Percentiles rank a stretch among this genome's conserved stretches.
Evolutionary conservation across 345 rosid genomes (phyloP).

Genomic region (Arabis hirsuta): DNA sequence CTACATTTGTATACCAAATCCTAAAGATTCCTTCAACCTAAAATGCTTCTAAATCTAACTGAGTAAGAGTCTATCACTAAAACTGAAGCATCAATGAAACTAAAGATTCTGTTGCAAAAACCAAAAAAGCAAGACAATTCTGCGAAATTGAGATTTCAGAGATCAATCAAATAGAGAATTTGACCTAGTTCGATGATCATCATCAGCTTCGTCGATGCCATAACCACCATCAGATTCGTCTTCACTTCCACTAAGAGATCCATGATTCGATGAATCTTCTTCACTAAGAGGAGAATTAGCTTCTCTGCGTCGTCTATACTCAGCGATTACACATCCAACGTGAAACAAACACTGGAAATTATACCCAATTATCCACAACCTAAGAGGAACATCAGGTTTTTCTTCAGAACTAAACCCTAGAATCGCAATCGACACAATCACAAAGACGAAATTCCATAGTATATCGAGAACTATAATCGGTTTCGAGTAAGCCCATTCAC

Average conservation of each 20-base stretch:
- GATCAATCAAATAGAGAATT: background rate
- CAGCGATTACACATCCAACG: slow-evolving; percentile 59
- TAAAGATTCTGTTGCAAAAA: too few relatives aligned
- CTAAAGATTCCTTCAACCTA: slow-evolving; percentile 15
- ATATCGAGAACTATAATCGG: slow-evolving; percentile 71
- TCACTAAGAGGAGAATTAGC: slow-evolving; percentile 38
- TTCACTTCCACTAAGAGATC: slow-evolving; percentile 42
- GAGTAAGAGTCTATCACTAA: background rate
- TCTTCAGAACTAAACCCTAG: slow-evolving; percentile 59
- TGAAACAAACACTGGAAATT: slow-evolving; percentile 70
- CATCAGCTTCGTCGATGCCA: slow-evolving; percentile 41
- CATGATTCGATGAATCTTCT: slow-evolving; percentile 30
- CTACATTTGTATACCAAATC: slow-evolving; percentile 5
- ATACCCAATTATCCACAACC: slow-evolving; percentile 78
- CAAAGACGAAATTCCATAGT: slow-evolving; percentile 68
- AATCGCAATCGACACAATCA: slow-evolving; percentile 54
- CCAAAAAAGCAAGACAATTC: slow-evolving; percentile 30
- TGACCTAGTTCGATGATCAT: slow-evolving; percentile 59
- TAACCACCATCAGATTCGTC: slow-evolving; percentile 50
- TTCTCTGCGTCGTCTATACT: slow-evolving; percentile 56
- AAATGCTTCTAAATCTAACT: background rate
- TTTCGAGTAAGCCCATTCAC: slow-evolving; percentile 79
- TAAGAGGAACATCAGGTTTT: slow-evolving; percentile 64
- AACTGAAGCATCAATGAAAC: background rate
- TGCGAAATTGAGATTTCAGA: slow-evolving; percentile 33